Conservation (phyloP, 371 early-diverging fungal genomes). For the Capillidium heterosporum region DNA sequence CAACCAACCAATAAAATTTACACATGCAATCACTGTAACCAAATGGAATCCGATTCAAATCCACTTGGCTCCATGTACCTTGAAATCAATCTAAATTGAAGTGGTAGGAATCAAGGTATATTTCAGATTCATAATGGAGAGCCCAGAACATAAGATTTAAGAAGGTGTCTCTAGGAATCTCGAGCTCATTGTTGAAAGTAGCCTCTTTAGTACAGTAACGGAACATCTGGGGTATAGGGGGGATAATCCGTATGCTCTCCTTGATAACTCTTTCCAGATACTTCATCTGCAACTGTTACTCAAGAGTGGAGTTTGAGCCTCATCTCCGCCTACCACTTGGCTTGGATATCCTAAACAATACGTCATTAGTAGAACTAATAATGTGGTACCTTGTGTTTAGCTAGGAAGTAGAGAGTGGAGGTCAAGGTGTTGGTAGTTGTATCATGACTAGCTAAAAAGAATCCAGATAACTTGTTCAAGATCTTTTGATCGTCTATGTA, state of each 20-base stretch:
- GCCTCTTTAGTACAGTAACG: not conserved
- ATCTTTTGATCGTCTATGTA: conserved; percentile 3
- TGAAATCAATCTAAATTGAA: not conserved
- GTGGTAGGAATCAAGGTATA: not conserved
- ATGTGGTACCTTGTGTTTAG: too few relatives aligned
- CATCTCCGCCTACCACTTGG: conserved; percentile 3
- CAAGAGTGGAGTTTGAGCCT: conserved; percentile 8
- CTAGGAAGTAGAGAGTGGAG: not conserved
- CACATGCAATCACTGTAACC: too few relatives aligned
- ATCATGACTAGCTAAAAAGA: not conserved
- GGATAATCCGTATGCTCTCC: too few relatives aligned
- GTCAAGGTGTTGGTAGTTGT: not conserved
- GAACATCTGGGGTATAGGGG: not conserved
- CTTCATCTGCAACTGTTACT: not conserved
- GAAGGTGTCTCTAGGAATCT: not conserved
- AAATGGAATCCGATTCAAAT: too few relatives aligned
- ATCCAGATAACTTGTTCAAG: not conserved
- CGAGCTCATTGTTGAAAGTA: not conserved
- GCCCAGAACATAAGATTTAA: not conserved
- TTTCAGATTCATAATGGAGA: not conserved
- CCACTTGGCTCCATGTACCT: conserved; percentile 2
- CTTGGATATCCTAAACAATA: not conserved
- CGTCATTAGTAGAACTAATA: too few relatives aligned
- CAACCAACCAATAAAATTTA: too few relatives aligned
- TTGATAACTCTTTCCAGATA: not conserved